A percentile compares a stretch with the other conserved stretches of the same genome.
These are phyloP conservation scores for Purpureocillium lavendulum DNA, from an alignment of 2,329 filamentous ascomycete species.

Conservation along the genomic window DNA sequence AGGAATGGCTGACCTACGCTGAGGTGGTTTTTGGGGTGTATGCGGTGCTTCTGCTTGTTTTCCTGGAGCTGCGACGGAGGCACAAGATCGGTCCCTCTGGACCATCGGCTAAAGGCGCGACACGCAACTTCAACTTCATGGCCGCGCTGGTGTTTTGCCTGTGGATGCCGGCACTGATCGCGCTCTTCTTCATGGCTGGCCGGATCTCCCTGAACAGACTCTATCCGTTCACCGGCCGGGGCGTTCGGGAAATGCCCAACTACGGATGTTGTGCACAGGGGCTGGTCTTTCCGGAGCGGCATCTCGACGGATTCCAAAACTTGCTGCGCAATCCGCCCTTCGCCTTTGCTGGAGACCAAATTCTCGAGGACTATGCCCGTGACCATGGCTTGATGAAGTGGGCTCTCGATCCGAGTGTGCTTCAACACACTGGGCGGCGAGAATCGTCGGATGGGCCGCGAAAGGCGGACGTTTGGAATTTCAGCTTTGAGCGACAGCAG, in stretches of 20 bases:
- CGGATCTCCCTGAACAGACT: conserved; percentile 18
- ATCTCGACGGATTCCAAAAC: conserved; percentile 17
- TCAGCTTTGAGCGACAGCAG: conserved; percentile 20
- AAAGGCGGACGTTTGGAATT: conserved; percentile 25
- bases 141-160: conserved; percentile 17
- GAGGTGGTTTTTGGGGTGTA: conserved; percentile 18
- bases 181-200: conserved; percentile 19
- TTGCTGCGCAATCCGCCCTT: conserved; percentile 21
- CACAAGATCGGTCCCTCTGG: background rate
- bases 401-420: conserved; percentile 26
- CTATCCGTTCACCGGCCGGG: conserved; percentile 8
- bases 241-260: conserved; percentile 24
- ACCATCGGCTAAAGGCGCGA: conserved; percentile 5
- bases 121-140: conserved; percentile 13
- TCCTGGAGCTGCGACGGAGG: conserved; percentile 7
- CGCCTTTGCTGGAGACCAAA: conserved; percentile 24
- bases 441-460: conserved; percentile 19
- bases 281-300: conserved; percentile 22
- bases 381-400: conserved; percentile 21
- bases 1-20: conserved; percentile 22
- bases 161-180: conserved; percentile 23
- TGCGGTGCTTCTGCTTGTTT: conserved; percentile 10
- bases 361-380: conserved; percentile 24
- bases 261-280: conserved; percentile 31
- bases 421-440: conserved; percentile 26